These are phyloP conservation scores for Nigrospora sphaerica DNA, from an alignment of 2,329 filamentous ascomycete genomes.

Conservation along the genomic window DNA sequence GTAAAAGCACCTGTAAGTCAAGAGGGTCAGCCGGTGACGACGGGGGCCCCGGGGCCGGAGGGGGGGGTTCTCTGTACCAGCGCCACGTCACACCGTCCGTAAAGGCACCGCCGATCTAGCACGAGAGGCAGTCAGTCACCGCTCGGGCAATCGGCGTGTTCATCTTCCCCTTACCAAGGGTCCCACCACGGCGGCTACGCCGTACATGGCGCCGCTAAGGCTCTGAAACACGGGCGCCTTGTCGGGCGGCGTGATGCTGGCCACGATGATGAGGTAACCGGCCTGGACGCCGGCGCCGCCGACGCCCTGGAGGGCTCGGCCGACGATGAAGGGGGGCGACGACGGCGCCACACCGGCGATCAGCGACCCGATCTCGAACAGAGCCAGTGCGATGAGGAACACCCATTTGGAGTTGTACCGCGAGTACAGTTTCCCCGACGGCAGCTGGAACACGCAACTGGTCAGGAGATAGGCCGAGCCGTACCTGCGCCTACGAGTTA, in stretches of 20 bases:
- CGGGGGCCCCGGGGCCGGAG: not conserved
- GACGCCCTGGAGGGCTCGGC: constrained; percentile 10
- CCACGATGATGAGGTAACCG: constrained; percentile 23
- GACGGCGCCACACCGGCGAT: constrained; percentile 16
- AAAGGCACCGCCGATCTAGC: constrained; percentile 8
- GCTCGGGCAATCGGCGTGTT: not conserved
- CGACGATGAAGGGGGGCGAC: constrained; percentile 9
- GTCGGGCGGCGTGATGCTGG: constrained; percentile 3
- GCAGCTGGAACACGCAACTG: constrained; percentile 16
- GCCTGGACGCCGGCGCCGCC: constrained; percentile 29
- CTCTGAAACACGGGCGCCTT: constrained; percentile 11
- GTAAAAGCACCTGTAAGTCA: constrained; percentile 5
- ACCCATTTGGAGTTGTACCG: constrained; percentile 24
- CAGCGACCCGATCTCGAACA: constrained; percentile 29
- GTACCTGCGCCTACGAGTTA: constrained; percentile 9
- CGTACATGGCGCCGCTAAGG: constrained; percentile 28
- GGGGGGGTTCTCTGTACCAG: constrained; percentile 3
- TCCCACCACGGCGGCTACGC: constrained; percentile 22
- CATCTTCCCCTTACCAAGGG: constrained; percentile 4
- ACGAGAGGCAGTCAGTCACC: not conserved
- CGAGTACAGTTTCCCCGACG: constrained; percentile 25
- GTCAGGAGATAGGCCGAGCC: constrained; percentile 26
- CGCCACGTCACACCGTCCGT: constrained; percentile 9
- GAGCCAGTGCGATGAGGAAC: constrained; percentile 17
- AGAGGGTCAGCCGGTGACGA: not conserved